Percentiles rank a stretch among this genome's conserved stretches.
These are phyloP conservation scores for Nannochloris sp. DNA, from an alignment of 139 green algal genomes.

Conservation along the genomic window DNA sequence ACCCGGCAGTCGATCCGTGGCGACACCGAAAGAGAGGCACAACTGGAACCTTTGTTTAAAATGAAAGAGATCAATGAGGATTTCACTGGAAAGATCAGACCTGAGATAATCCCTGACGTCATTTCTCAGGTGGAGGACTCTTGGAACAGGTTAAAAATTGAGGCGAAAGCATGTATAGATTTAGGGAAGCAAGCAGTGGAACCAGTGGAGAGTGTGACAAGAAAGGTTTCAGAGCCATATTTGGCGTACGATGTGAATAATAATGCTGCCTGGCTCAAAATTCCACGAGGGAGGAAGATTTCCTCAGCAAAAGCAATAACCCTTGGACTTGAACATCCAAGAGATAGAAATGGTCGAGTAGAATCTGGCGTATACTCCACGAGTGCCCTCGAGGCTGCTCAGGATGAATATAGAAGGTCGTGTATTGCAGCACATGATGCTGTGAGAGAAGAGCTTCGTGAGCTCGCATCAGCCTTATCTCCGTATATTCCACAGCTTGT, in stretches of 20 bases:
- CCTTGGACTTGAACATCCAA: conserved; percentile 27
- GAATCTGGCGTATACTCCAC: conserved; percentile 23
- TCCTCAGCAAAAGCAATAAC: not conserved
- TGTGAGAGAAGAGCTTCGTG: conserved; percentile 25
- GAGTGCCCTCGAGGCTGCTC: conserved; percentile 28
- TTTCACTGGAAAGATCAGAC: conserved; percentile 29
- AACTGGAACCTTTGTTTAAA: not conserved
- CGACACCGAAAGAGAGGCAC: not conserved
- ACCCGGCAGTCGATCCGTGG: no score
- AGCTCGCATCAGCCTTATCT: conserved; percentile 30
- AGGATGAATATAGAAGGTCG: conserved; percentile 36
- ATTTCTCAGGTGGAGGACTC: conserved; percentile 11
- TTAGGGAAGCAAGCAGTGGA: not conserved
- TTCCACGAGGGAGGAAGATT: conserved; percentile 16
- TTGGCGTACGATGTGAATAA: conserved; percentile 19
- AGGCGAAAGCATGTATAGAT: not conserved
- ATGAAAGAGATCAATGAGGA: not conserved
- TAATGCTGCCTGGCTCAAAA: conserved; percentile 39
- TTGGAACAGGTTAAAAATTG: not conserved
- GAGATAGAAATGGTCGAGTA: conserved; percentile 34
- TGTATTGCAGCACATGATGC: conserved; percentile 22
- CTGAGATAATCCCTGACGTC: conserved; percentile 9
- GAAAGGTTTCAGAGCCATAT: not conserved
- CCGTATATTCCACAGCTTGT: conserved; percentile 26
- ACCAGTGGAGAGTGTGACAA: not conserved